Base-by-base conservation (phyloP, 345 rosid species). In the Eucalyptus sp. region DNA sequence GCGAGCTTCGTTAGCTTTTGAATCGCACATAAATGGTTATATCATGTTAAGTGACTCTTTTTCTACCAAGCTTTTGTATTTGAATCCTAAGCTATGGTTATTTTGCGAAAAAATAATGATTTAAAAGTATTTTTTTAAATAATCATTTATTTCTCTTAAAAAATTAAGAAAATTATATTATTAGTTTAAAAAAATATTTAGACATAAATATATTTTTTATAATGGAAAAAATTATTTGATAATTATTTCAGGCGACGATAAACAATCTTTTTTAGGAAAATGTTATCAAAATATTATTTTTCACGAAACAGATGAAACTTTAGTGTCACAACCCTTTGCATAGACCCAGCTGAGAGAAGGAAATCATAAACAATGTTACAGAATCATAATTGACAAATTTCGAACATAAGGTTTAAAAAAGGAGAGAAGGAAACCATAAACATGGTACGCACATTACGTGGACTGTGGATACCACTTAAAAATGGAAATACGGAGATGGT, bases 221-320 rank as follows among this genome's bases (percentile, higher is more conserved):
- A 52, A 52, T 52, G 56, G 10, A 18, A 52, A 15, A 52, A 20
- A 20, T 3, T 3, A 52, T 52, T 52, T 52, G 58, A 20, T 52
- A 52, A 20, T 8, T 52, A 52, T 58, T 58, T 58, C 3, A 58
- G 4, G 2, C n/a, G 0, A 52, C 24, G 18, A 52, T 52, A 52
- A 52, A 52, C 24, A 18, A 7, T 52, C 2, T 7, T 52, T 52
- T 52, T 52, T 18, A 12, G 13, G 1, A 58, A 58, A 58, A 58
- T 58, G 10, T 58, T 58, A 24, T 58, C 64, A 7, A 58, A 24
- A 58, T 20, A 25, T 25, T 12, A 58, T 58, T 58, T 58, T 60
- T 0, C 13, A 27, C 1, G 1, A 58, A 58, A 25, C 0, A 2
- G 13, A 58, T 20, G n/a, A 1, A 37, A 0, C 41, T 9, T 17